Conservation (phyloP, 495 filamentous ascomycete genomes). For the Podospora pseudoanserina region DNA sequence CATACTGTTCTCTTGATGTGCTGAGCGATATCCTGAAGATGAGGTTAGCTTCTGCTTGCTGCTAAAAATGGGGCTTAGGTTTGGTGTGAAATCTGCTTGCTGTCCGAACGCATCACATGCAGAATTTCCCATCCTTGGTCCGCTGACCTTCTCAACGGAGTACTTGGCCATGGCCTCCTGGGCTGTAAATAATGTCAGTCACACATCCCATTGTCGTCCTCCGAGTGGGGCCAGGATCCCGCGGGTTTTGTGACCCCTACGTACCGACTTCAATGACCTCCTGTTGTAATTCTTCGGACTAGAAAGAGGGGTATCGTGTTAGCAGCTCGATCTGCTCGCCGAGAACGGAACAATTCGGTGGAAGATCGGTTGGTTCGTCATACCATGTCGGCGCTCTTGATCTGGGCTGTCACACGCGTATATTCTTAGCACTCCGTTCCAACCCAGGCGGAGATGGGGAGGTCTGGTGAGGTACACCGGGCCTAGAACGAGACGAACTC, state of each 20-base stretch:
- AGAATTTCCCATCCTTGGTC: neutral
- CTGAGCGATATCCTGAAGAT: slow-evolving; percentile 80
- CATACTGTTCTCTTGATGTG: slow-evolving; percentile 93
- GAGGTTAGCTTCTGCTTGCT: slow-evolving; percentile 9
- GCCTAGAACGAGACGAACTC: slow-evolving; percentile 3
- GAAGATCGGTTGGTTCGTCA: slow-evolving; percentile 8
- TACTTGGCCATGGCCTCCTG: slow-evolving; percentile 90
- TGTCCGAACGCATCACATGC: neutral
- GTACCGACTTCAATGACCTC: slow-evolving; percentile 91
- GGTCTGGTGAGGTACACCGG: neutral
- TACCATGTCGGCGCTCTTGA: slow-evolving; percentile 99
- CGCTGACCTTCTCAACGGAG: slow-evolving; percentile 82
- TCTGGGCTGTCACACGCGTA: slow-evolving; percentile 59
- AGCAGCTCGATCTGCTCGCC: slow-evolving; percentile 17
- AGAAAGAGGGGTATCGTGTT: slow-evolving; percentile 18
- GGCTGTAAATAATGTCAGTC: slow-evolving; percentile 49
- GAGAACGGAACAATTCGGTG: slow-evolving; percentile 3
- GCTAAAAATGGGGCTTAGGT: neutral
- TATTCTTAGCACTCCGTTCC: slow-evolving; percentile 4
- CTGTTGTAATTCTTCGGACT: slow-evolving; percentile 96
- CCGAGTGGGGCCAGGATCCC: neutral
- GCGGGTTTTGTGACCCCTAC: slow-evolving; percentile 31
- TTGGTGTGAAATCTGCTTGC: neutral
- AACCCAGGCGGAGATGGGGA: neutral
- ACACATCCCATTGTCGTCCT: neutral